phyloP scores from a whole-genome alignment of 495 filamentous ascomycete species.

The Trichoderma asperelloides region DNA sequence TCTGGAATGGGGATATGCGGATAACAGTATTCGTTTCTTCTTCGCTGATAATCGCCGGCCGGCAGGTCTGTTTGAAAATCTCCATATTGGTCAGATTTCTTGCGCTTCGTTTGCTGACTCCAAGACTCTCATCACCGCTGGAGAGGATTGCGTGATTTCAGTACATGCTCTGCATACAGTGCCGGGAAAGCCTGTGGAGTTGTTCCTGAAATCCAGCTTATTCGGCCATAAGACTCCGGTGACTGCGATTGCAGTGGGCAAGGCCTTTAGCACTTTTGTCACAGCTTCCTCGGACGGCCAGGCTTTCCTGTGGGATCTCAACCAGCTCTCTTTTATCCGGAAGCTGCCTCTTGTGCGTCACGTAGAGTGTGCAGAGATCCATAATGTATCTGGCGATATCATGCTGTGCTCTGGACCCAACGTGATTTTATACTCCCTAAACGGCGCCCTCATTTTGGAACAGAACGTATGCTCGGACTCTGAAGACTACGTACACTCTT shows the following conservation, averaged over 20 bases:
- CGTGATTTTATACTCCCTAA: constrained; percentile 76
- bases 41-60: constrained; percentile 53
- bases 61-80: constrained; percentile 82
- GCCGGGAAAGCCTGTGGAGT: constrained; percentile 58
- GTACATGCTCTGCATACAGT: constrained; percentile 59
- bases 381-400: constrained; percentile 82
- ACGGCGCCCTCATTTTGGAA: constrained; percentile 72
- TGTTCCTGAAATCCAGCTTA: constrained; percentile 69
- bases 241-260: constrained; percentile 69
- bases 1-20: constrained; percentile 93
- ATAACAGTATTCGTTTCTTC: constrained; percentile 87
- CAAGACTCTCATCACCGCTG: constrained; percentile 80
- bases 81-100: constrained; percentile 82
- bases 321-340: constrained; percentile 76
- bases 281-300: constrained; percentile 73
- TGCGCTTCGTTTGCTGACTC: constrained; percentile 78
- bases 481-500: constrained; percentile 68
- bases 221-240: constrained; percentile 85
- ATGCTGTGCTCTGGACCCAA: constrained; percentile 69
- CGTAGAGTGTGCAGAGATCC: constrained; percentile 70
- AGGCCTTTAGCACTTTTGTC: constrained; percentile 77
- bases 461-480: constrained; percentile 64
- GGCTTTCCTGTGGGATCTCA: constrained; percentile 88
- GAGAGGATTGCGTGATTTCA: constrained; percentile 82
- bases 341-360: constrained; percentile 47